These are phyloP conservation scores for Pseudofabraea citricarpa DNA, from an alignment of 2,329 filamentous ascomycete species.

Conservation along the genomic window DNA sequence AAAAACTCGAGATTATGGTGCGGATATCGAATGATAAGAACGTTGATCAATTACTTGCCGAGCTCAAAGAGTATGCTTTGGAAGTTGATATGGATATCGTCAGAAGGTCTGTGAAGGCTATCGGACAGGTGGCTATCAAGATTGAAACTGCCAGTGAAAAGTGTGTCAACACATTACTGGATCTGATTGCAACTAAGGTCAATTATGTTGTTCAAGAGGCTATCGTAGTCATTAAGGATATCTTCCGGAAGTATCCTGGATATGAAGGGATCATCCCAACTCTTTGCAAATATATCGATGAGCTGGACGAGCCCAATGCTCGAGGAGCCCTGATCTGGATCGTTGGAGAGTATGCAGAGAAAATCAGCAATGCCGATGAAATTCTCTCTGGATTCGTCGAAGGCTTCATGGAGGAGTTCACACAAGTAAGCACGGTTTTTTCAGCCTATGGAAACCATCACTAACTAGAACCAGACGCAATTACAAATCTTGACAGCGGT, in stretches of 20 bases:
- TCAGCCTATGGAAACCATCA: no score
- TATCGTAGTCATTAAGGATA: slow-evolving; percentile 98
- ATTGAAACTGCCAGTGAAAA: slow-evolving; percentile 93
- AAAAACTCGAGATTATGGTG: slow-evolving; percentile 99
- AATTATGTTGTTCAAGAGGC: slow-evolving; percentile 99
- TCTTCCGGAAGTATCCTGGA: slow-evolving; percentile 93
- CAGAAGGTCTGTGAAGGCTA: slow-evolving; percentile 86
- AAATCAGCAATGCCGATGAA: slow-evolving; percentile 97
- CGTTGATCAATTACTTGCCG: slow-evolving; percentile 87
- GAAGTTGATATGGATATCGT: slow-evolving; percentile 99
- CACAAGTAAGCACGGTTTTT: slow-evolving; percentile 59
- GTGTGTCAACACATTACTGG: slow-evolving; percentile 88
- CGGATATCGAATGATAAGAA: slow-evolving; percentile 97
- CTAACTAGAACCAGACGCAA: slow-evolving; percentile 63
- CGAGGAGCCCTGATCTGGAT: slow-evolving; percentile 96
- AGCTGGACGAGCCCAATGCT: slow-evolving; percentile 90
- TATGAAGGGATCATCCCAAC: slow-evolving; percentile 98
- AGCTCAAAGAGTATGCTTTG: slow-evolving; percentile 94
- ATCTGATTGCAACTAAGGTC: slow-evolving; percentile 94
- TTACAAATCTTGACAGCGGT: slow-evolving; percentile 95
- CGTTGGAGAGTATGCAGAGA: slow-evolving; percentile 97
- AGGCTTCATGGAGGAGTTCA: slow-evolving; percentile 92
- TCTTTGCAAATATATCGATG: slow-evolving; percentile 93
- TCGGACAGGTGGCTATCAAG: slow-evolving; percentile 97
- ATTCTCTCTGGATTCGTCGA: slow-evolving; percentile 91